These are phyloP conservation scores for Cytospora schulzeri DNA, from an alignment of 2,329 filamentous ascomycete genomes.

Conservation along the genomic window DNA sequence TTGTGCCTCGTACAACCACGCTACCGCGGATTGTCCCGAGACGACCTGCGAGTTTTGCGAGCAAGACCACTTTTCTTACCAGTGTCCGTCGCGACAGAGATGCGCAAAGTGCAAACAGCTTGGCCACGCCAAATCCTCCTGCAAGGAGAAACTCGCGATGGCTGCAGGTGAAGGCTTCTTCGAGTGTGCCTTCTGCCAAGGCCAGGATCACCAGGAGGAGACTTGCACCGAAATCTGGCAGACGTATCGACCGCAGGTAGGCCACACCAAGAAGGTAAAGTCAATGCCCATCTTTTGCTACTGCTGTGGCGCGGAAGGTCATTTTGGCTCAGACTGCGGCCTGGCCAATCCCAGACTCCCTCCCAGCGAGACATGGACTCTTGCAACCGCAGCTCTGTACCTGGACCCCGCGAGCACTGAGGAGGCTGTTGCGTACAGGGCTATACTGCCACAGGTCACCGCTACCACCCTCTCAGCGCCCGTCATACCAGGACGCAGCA, in stretches of 20 bases:
- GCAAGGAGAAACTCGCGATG: conserved; percentile 57
- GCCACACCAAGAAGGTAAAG: conserved; percentile 50
- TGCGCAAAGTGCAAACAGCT: conserved; percentile 64
- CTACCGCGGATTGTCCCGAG: conserved; percentile 46
- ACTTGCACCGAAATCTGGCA: conserved; percentile 64
- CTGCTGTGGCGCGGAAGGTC: conserved; percentile 54
- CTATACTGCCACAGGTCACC: conserved; percentile 14
- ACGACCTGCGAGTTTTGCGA: conserved; percentile 52
- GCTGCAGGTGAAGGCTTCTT: conserved; percentile 45
- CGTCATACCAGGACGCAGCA: conserved; percentile 34
- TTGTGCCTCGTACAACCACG: conserved; percentile 54
- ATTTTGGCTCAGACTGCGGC: conserved; percentile 61
- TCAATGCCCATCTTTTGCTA: conserved; percentile 57
- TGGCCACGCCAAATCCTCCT: conserved; percentile 57
- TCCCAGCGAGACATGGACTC: conserved; percentile 52
- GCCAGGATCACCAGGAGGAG: conserved; percentile 58
- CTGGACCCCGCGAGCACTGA: conserved; percentile 48
- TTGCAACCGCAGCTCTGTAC: conserved; percentile 51
- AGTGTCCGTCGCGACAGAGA: conserved; percentile 53
- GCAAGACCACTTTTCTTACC: conserved; percentile 49
- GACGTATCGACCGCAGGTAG: conserved; percentile 49
- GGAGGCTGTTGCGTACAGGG: conserved; percentile 40
- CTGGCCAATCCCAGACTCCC: conserved; percentile 27
- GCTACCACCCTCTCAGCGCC: conserved; percentile 23
- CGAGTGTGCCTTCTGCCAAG: conserved; percentile 63